phyloP scores from a whole-genome alignment of 2,329 filamentous ascomycete species.

The Penicillium glabrum region DNA sequence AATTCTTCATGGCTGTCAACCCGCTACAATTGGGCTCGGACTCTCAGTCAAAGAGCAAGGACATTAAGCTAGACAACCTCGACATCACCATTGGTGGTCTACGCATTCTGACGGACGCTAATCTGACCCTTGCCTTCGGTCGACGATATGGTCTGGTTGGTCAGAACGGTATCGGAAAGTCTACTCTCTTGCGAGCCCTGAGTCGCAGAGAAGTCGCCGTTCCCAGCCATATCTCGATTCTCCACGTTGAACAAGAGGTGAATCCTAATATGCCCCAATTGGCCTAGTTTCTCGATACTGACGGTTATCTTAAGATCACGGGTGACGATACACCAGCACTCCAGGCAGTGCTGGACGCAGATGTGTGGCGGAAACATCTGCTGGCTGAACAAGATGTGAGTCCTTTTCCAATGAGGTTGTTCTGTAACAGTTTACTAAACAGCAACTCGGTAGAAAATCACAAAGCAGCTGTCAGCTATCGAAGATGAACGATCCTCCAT shows the following conservation, averaged over 20 bases:
- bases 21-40: constrained; percentile 80
- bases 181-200: constrained; percentile 87
- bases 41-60: constrained; percentile 84
- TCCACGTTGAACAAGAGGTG: constrained; percentile 97
- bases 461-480: constrained; percentile 69
- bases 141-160: constrained; percentile 95
- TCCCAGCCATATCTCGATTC: constrained; percentile 95
- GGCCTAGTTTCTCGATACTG: constrained; percentile 13
- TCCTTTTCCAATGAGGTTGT: constrained; percentile 8
- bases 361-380: constrained; percentile 97
- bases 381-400: constrained; percentile 80
- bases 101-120: constrained; percentile 88
- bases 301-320: constrained; percentile 61
- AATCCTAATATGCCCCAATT: background rate
- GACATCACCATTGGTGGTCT: constrained; percentile 89
- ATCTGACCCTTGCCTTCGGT: constrained; percentile 84
- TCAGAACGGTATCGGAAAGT: constrained; percentile 98
- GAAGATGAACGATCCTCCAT: constrained; percentile 75
- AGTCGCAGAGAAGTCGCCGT: constrained; percentile 92
- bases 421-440: background rate
- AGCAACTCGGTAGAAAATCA: constrained; percentile 62
- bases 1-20: constrained; percentile 99
- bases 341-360: constrained; percentile 93
- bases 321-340: constrained; percentile 94
- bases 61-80: constrained; percentile 95